Conservation (phyloP, 345 rosid genomes). For the Lumnitzera racemosa region DNA sequence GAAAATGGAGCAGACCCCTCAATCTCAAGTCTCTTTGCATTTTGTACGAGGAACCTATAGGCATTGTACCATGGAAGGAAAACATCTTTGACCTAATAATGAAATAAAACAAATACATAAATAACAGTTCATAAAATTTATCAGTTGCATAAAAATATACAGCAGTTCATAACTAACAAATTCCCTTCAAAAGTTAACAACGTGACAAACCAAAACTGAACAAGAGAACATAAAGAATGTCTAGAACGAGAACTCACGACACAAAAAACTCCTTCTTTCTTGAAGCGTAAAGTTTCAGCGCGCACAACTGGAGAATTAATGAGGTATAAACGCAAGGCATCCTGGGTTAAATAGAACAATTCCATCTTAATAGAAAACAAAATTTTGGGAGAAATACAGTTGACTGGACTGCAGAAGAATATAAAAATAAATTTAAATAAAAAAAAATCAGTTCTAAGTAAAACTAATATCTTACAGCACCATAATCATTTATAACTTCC, state of each 20-base stretch:
- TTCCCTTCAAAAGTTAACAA: not conserved
- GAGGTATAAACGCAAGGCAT: constrained; percentile 86
- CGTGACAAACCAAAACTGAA: not conserved
- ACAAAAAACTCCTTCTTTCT: constrained; percentile 83
- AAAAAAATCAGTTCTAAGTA: not conserved
- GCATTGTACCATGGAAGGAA: constrained; percentile 99
- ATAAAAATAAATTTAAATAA: constrained; percentile 5
- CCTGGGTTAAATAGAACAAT: constrained; percentile 32
- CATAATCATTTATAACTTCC: constrained; percentile 84
- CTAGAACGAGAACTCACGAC: constrained; percentile 58
- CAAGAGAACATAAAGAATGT: constrained; percentile 4
- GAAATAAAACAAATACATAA: constrained; percentile 8
- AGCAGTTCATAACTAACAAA: too few species aligned
- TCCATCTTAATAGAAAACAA: too few species aligned
- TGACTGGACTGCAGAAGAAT: not conserved
- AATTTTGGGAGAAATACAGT: too few species aligned
- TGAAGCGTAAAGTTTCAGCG: constrained; percentile 90
- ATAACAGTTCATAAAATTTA: not conserved
- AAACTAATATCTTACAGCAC: constrained; percentile 63
- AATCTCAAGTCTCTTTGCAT: constrained; percentile 90
- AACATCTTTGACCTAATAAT: constrained; percentile 85
- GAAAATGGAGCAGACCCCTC: constrained; percentile 70
- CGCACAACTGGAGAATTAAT: constrained; percentile 99
- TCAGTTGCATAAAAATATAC: too few species aligned
- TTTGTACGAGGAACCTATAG: constrained; percentile 93